Conservation (phyloP, 805 yeast genomes). For the Metschnikowia koreensis region DNA sequence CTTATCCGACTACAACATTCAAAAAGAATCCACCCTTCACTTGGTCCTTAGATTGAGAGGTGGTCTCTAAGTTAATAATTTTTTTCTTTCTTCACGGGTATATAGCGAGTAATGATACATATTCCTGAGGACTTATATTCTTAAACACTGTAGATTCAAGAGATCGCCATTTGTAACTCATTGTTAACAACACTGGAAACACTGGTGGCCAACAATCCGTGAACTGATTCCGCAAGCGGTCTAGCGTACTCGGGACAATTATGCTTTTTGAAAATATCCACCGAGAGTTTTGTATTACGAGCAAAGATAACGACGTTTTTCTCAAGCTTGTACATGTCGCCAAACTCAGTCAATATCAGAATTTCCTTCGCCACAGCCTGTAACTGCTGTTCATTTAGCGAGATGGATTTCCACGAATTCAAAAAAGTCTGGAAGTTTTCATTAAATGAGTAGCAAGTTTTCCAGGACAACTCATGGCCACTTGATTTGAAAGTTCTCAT, state of each 20-base stretch:
- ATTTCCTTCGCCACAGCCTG: slow-evolving; percentile 5
- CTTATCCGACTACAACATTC: slow-evolving; percentile 41
- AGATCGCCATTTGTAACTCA: slow-evolving; percentile 16
- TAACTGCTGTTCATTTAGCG: background rate
- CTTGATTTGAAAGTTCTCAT: slow-evolving; percentile 24
- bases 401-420: slow-evolving; percentile 1
- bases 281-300: slow-evolving; percentile 26
- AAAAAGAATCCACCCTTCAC: slow-evolving; percentile 41
- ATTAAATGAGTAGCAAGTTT: slow-evolving; percentile 48
- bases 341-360: slow-evolving; percentile 21
- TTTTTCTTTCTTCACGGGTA: background rate
- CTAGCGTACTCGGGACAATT: slow-evolving; percentile 15
- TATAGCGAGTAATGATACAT: background rate
- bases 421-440: slow-evolving; percentile 33
- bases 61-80: slow-evolving; percentile 47
- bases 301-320: slow-evolving; percentile 40
- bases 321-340: slow-evolving; percentile 22
- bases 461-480: slow-evolving; percentile 52
- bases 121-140: slow-evolving; percentile 1
- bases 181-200: slow-evolving; percentile 20
- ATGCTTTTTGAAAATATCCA: slow-evolving; percentile 17
- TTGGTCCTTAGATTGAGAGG: slow-evolving; percentile 32
- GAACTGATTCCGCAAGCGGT: slow-evolving; percentile 15
- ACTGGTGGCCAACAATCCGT: slow-evolving; percentile 18
- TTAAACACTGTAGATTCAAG: background rate